Evolutionary conservation across 140 eudicot species (phyloP), one percentile per base, ranked within the genome.

Genomic region (Senecio squalidus): DNA sequence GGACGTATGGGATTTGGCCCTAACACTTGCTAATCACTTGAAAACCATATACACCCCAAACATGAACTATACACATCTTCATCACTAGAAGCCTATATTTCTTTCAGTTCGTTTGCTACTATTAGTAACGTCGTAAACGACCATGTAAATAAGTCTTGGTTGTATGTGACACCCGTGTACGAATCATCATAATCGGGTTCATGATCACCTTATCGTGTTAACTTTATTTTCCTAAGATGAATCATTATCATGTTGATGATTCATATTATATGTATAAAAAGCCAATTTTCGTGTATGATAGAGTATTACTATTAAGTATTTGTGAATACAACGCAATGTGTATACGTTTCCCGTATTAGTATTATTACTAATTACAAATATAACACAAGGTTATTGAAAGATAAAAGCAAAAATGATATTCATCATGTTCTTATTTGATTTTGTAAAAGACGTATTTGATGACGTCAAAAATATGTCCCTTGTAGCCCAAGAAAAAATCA

Each of bases 1-100:
- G 94, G 86, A 0, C 66, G 66, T 53, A 78, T 91, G 66, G 98
- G 96, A 9, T 86, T 86, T 58, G 95, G 95, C 13, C 98, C 98
- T 14, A 86, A 83, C 33, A 74, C 83, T 11, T 90, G 95, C 69
- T 82, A 53, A 68, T 45, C 58, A 18, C 34, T 40, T 52, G 44
- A 26, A 25, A 27, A 18, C n/a, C 11, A 65, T 39, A 17, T 13
- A 4, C 41, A 47, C 48, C 1, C 4, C 24, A 31, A 31, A n/a
- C n/a, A 31, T 2, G 1, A 3, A 26, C 41, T 47, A 31, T 33
- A 46, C 24, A 49, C 17, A 5, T 25, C 4, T 10, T 0, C 10
- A 16, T 48, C 29, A 23, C 15, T 30, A 7, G 10, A 3, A 9
- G 20, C 60, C 44, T 8, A 26, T 14, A 54, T 38, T 6, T 23